Evolutionary conservation across 2,329 filamentous ascomycete genomes (phyloP).

Genomic region (Ascosphaera acerosa): DNA sequence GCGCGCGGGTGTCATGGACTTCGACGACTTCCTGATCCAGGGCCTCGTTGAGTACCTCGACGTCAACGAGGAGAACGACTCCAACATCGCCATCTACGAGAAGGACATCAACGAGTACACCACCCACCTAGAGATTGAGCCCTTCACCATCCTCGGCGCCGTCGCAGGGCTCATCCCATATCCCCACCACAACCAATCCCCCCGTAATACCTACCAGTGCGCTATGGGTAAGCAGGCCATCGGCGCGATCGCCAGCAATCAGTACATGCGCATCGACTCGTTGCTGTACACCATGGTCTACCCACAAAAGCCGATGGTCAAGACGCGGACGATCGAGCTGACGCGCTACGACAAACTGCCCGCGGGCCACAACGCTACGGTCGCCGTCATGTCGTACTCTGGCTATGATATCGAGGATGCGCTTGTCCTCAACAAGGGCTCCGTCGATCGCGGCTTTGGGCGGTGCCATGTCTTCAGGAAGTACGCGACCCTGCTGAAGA

Average conservation of each 20-base stretch:
- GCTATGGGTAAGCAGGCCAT: constrained; percentile 99
- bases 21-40: constrained; percentile 77
- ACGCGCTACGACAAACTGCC: constrained; percentile 95
- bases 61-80: constrained; percentile 95
- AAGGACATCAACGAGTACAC: constrained; percentile 57
- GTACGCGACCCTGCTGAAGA: constrained; percentile 61
- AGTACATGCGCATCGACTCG: constrained; percentile 91
- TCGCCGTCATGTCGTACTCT: constrained; percentile 98
- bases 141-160: constrained; percentile 85
- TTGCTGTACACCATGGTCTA: constrained; percentile 93
- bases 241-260: constrained; percentile 91
- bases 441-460: constrained; percentile 81
- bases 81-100: constrained; percentile 77
- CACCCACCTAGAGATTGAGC: constrained; percentile 92
- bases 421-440: constrained; percentile 86
- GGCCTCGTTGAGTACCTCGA: constrained; percentile 92
- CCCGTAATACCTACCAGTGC: constrained; percentile 95
- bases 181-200: constrained; percentile 96
- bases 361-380: constrained; percentile 86
- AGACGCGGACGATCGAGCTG: constrained; percentile 86
- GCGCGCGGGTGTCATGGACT: constrained; percentile 59
- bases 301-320: constrained; percentile 91
- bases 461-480: constrained; percentile 97
- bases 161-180: constrained; percentile 94
- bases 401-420: constrained; percentile 99